These are phyloP conservation scores for Pisolithus thermaeus DNA, from an alignment of 1,284 basidiomycete species.

Conservation along the genomic window DNA sequence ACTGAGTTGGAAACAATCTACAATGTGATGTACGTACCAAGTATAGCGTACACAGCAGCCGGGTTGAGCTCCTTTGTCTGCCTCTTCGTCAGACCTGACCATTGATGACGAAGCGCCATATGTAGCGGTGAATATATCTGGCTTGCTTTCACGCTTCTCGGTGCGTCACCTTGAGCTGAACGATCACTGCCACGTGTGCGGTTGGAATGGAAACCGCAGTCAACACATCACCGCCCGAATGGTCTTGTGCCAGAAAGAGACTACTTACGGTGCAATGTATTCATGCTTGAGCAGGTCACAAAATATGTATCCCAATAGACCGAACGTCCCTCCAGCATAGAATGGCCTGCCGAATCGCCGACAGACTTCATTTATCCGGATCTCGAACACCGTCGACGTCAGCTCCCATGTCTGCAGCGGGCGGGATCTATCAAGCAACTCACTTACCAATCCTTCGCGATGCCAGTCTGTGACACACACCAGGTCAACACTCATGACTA, in stretches of 20 bases:
- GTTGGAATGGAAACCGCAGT: conserved; percentile 14
- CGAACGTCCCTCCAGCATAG: conserved; percentile 86
- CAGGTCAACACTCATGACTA: conserved; percentile 67
- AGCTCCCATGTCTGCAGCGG: conserved; percentile 1
- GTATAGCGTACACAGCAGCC: conserved; percentile 59
- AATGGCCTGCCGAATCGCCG: conserved; percentile 70
- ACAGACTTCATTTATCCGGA: conserved; percentile 72
- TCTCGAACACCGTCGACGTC: conserved; percentile 38
- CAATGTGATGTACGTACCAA: conserved; percentile 47
- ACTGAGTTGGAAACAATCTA: conserved; percentile 6
- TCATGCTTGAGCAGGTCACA: conserved; percentile 86
- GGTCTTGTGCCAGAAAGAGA: conserved; percentile 8
- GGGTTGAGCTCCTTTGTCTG: conserved; percentile 80
- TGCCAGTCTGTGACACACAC: conserved; percentile 81
- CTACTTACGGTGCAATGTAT: conserved; percentile 74
- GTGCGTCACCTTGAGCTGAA: conserved; percentile 53
- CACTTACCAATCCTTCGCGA: conserved; percentile 63
- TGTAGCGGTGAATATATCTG: conserved; percentile 62
- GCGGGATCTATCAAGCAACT: neutral
- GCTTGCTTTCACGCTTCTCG: conserved; percentile 58
- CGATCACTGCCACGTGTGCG: conserved; percentile 45
- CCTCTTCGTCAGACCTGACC: conserved; percentile 62
- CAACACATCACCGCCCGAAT: conserved; percentile 3
- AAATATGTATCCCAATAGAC: conserved; percentile 92
- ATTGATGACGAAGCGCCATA: conserved; percentile 63